Conservation (phyloP, 2,329 filamentous ascomycete species). For the Sclerotiophoma versabilis region DNA sequence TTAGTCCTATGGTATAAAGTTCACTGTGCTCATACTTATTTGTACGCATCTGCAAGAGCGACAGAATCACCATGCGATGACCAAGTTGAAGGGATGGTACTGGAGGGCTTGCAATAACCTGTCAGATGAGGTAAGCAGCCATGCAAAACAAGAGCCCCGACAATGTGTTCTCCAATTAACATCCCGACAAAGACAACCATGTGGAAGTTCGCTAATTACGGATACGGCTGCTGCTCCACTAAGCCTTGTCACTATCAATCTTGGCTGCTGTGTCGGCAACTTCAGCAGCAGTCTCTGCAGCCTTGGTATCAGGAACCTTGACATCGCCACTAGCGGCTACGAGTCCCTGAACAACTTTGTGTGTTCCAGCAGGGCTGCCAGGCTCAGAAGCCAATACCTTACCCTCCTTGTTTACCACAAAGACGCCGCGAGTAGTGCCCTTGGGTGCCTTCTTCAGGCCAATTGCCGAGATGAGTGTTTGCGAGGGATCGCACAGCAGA, state of each 20-base stretch:
- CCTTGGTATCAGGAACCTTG: constrained; percentile 35
- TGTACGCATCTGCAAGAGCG: no score
- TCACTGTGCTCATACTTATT: no score
- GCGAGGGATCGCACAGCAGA: constrained; percentile 81
- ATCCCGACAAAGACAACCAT: no score
- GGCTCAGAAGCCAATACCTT: constrained; percentile 78
- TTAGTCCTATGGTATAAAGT: no score
- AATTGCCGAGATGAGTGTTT: constrained; percentile 80
- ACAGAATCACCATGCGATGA: no score
- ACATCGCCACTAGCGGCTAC: constrained; percentile 48
- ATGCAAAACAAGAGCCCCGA: no score
- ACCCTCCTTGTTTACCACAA: constrained; percentile 82
- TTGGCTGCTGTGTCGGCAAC: constrained; percentile 56
- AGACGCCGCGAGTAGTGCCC: constrained; percentile 85
- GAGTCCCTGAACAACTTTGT: constrained; percentile 77
- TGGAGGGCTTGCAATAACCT: no score
- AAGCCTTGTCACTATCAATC: constrained; percentile 40
- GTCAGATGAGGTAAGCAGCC: no score
- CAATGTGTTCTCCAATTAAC: no score
- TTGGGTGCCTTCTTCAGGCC: constrained; percentile 87
- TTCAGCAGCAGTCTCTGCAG: constrained; percentile 51
- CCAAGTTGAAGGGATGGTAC: no score
- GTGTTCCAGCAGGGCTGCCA: constrained; percentile 79
- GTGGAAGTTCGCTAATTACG: no score
- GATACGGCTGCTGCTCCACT: background rate